Percentiles rank a stretch among this genome's conserved stretches.
phyloP scores from a whole-genome alignment of 2,329 filamentous ascomycete genomes.

The Pezicula rhizophila region DNA sequence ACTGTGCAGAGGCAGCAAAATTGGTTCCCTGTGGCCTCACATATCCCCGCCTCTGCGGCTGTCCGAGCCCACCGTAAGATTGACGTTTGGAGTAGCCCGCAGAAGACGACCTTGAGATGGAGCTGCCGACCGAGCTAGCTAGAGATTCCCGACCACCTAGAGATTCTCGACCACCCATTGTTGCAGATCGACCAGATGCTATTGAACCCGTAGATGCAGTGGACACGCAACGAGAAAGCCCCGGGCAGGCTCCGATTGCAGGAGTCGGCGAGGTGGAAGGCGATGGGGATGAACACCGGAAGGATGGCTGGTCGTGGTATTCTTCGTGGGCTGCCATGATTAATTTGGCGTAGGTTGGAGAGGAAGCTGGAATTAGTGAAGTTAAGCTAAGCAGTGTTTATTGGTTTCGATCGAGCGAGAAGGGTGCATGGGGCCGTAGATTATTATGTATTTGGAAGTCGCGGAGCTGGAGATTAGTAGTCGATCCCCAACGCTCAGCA shows the following conservation, averaged over 20 bases:
- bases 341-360: constrained; percentile 9
- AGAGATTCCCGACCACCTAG: constrained; percentile 48
- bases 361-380: neutral
- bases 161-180: constrained; percentile 45
- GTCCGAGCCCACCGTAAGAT: constrained; percentile 35
- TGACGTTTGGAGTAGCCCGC: constrained; percentile 42
- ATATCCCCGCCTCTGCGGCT: constrained; percentile 32
- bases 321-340: constrained; percentile 35
- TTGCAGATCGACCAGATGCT: constrained; percentile 34
- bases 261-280: constrained; percentile 57
- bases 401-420: constrained; percentile 2
- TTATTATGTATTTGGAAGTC: too few species aligned
- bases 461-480: too few species aligned
- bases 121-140: constrained; percentile 45
- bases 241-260: constrained; percentile 52
- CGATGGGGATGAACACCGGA: constrained; percentile 48
- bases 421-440: too few species aligned
- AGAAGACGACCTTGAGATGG: constrained; percentile 57
- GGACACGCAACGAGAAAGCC: constrained; percentile 59
- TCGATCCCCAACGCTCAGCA: too few species aligned
- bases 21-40: constrained; percentile 35
- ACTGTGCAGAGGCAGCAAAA: constrained; percentile 84
- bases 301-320: constrained; percentile 20
- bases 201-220: constrained; percentile 44
- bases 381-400: constrained; percentile 6